phyloP scores from a whole-genome alignment of 345 rosid genomes.

The Ceriops decandra region DNA sequence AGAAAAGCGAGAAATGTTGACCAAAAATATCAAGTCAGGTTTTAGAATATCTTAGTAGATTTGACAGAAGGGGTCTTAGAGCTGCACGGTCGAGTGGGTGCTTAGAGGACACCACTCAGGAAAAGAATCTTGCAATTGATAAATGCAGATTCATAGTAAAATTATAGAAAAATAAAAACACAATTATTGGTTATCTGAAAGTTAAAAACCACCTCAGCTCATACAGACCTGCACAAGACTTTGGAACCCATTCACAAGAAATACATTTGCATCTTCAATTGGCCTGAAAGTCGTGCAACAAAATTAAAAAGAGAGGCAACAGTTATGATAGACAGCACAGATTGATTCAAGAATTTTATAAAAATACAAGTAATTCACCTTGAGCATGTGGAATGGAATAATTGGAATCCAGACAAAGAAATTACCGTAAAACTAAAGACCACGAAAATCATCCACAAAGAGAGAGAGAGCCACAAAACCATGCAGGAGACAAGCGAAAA shows the following conservation, averaged over 20 bases:
- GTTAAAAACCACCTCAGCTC: constrained; percentile 4
- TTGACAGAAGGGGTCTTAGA: neutral
- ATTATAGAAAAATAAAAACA: neutral
- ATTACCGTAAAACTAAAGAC: neutral
- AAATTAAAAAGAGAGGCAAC: constrained; percentile 16
- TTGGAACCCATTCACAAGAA: constrained; percentile 82
- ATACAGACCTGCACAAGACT: constrained; percentile 77
- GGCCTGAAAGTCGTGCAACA: constrained; percentile 48
- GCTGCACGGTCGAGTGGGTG: neutral
- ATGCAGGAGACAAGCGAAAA: neutral
- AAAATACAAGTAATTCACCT: neutral
- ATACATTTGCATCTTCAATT: constrained; percentile 81
- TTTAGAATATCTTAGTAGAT: neutral
- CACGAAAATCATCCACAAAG: neutral
- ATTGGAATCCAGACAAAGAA: too few species aligned
- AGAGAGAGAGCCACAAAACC: neutral
- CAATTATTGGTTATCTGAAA: neutral
- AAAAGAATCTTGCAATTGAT: constrained; percentile 6
- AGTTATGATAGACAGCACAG: neutral
- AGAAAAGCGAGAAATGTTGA: neutral
- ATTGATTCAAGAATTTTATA: neutral
- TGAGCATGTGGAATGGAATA: neutral
- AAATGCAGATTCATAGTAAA: neutral
- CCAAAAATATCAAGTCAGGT: neutral
- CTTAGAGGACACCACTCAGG: neutral